Base-by-base conservation (phyloP, 148 eudicot species). In the Rhododendron ferrugineum region DNA sequence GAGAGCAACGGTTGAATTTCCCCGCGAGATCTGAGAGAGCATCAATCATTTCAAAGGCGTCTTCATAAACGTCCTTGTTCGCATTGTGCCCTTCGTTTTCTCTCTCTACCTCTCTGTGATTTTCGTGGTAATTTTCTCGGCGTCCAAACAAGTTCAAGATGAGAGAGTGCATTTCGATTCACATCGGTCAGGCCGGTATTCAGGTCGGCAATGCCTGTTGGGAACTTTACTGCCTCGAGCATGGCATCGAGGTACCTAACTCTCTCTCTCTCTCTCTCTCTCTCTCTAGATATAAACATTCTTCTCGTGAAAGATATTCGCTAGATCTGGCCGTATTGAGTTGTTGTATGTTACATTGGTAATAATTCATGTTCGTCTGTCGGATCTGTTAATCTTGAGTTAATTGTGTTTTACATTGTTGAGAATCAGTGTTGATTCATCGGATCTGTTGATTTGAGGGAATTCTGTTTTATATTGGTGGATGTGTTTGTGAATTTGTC, bases 201-300 rank as follows among this genome's bases (percentile, higher is more conserved):
- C 88, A 87, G 86, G 86, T 84, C 75, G 88, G 88, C 62, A 87
- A 87, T 84, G 88, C 88, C 36, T 87, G 88, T 36, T 87, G 88
- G 88, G 88, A 87, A 72, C 88, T 87, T 26, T 87, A 84, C 64
- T 87, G 88, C 86, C 88, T 87, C 37, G 86, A 87, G 79, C 88
- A 87, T 49, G 88, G 88, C 62, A 87, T 87, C 70, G 66, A 72
- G 88, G 88, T 87, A 18, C 60, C 60, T 54, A 54, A 15, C n/a
- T 15, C 18, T 74, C 23, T 74, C 42, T 73, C 42, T 73, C 77
- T 73, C 42, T 49, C 72, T 11, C 15, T 26, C 74, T 70, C 42
- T 73, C 18, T 34, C 3, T 32, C 22, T 34, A 34, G 2, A 11
- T 18, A 34, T 14, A 5, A 1, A 60, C 26, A n/a, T 34, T 15